A percentile compares a stretch with the other conserved stretches of the same genome.
Evolutionary conservation across 805 yeast genomes (phyloP).

Genomic region (Ogataea corticis): DNA sequence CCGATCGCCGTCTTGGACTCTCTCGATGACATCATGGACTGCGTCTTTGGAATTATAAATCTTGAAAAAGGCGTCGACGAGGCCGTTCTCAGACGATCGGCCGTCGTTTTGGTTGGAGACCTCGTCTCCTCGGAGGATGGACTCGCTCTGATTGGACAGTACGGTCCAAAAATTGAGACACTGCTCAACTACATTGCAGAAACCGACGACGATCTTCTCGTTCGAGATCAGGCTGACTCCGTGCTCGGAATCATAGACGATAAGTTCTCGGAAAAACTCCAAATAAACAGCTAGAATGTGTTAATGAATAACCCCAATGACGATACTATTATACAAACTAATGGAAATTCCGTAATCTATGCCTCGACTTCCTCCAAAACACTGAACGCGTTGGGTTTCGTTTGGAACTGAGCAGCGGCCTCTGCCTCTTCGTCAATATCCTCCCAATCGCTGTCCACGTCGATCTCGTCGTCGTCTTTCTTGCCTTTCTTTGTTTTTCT

Average conservation of each 20-base stretch:
- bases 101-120: conserved; percentile 68
- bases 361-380: conserved; percentile 31
- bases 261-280: conserved; percentile 19
- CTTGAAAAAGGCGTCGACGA: conserved; percentile 48
- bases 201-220: conserved; percentile 57
- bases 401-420: conserved; percentile 3
- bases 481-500: conserved; percentile 1
- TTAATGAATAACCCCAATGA: not conserved
- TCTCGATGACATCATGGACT: conserved; percentile 64
- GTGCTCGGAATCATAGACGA: conserved; percentile 35
- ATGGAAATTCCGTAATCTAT: not conserved
- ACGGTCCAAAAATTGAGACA: conserved; percentile 43
- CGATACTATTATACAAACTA: not conserved
- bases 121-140: conserved; percentile 46
- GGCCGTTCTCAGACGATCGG: conserved; percentile 71
- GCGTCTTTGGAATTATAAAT: conserved; percentile 72
- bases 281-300: not conserved
- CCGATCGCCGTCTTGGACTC: conserved; percentile 51
- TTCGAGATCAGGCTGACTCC: conserved; percentile 55
- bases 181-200: conserved; percentile 44
- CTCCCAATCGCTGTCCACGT: conserved; percentile 23
- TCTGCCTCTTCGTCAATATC: conserved; percentile 24
- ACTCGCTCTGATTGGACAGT: conserved; percentile 49
- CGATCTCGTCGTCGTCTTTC: conserved; percentile 16
- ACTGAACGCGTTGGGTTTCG: conserved; percentile 27